A percentile compares a stretch with the other conserved stretches of the same genome.
Conservation (phyloP, 371 early-diverging fungal species). For the Mortierella sp. region DNA sequence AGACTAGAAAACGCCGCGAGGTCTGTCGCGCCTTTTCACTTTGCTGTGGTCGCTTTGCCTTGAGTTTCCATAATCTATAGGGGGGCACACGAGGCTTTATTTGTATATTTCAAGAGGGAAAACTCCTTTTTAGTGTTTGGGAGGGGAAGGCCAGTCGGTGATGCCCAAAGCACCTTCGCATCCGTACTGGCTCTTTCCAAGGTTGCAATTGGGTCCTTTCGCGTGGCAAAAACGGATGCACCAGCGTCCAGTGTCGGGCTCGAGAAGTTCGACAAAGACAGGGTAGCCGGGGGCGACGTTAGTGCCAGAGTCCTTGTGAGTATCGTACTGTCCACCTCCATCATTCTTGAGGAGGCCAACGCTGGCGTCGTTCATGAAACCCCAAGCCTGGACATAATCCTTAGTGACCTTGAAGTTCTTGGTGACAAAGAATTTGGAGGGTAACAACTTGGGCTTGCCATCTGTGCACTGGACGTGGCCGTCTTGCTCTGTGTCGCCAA, state of each 20-base stretch:
- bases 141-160: conserved; percentile 11
- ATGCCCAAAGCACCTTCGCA: conserved; percentile 16
- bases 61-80: too few species aligned
- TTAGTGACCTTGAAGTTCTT: conserved; percentile 8
- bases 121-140: too few species aligned
- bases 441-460: conserved; percentile 14
- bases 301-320: conserved; percentile 8
- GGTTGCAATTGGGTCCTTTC: neutral
- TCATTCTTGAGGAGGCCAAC: conserved; percentile 8
- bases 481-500: conserved; percentile 8
- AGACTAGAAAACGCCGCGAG: too few species aligned
- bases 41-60: too few species aligned
- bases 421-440: conserved; percentile 4
- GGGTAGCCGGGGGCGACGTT: conserved; percentile 16
- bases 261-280: conserved; percentile 16
- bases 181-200: neutral
- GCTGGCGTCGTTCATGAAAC: conserved; percentile 6
- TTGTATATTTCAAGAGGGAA: too few species aligned
- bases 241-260: conserved; percentile 14
- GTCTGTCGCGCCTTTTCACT: too few species aligned
- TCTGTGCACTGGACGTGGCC: conserved; percentile 16
- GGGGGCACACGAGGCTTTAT: too few species aligned
- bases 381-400: conserved; percentile 17
- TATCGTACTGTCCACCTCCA: conserved; percentile 17
- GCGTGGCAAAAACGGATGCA: conserved; percentile 15